These are phyloP conservation scores for Bipolaris victoriae DNA, from an alignment of 2,329 filamentous ascomycete species.

Conservation along the genomic window DNA sequence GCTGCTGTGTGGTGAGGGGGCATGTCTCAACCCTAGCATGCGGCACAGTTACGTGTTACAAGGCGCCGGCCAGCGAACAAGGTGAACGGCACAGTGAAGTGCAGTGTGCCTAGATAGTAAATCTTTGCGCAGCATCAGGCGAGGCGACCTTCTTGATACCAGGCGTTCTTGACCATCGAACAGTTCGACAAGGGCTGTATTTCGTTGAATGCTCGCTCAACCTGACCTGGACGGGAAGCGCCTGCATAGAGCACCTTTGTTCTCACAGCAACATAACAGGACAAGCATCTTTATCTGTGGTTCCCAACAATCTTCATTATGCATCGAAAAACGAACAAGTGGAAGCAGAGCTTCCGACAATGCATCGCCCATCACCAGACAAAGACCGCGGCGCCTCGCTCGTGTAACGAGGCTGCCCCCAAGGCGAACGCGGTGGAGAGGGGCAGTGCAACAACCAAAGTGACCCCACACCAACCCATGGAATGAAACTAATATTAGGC, in stretches of 20 bases:
- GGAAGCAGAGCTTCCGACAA: background rate
- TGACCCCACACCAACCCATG: background rate
- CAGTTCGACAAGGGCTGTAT: background rate
- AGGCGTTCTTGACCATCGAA: background rate
- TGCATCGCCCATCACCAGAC: background rate
- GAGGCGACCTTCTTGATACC: background rate
- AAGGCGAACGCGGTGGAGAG: conserved; percentile 7
- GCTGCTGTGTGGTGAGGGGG: background rate
- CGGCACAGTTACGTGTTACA: conserved; percentile 10
- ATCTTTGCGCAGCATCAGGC: background rate
- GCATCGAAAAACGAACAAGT: background rate
- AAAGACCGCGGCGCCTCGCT: conserved; percentile 6
- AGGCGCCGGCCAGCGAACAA: conserved; percentile 7
- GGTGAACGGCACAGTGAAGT: background rate
- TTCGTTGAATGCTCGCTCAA: background rate
- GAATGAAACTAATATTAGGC: background rate
- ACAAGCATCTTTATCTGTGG: background rate
- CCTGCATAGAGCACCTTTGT: background rate
- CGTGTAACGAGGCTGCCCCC: conserved; percentile 10
- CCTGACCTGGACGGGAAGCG: background rate
- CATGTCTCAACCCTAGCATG: conserved; percentile 6
- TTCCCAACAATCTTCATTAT: background rate
- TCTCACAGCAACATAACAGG: background rate
- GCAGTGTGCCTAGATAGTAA: no score
- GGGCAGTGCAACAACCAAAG: conserved; percentile 12